Percentiles rank a stretch among this genome's conserved stretches.
These are phyloP conservation scores for Xerophyta viscosa DNA, from an alignment of 106 monocot genomes.

Conservation along the genomic window DNA sequence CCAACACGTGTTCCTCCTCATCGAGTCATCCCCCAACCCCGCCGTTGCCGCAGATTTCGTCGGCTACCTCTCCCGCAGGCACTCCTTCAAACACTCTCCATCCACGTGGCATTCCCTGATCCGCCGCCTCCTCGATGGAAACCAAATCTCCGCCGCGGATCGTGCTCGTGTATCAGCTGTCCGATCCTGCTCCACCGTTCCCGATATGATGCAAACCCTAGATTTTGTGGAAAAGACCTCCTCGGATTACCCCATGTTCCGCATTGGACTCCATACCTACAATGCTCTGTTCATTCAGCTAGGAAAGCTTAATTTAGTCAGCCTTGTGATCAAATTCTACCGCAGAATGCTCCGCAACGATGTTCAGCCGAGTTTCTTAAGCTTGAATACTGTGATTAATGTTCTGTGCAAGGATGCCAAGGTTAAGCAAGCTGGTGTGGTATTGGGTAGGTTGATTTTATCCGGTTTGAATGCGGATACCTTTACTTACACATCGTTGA, in stretches of 20 bases:
- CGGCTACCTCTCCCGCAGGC: conserved; percentile 31
- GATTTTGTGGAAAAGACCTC: conserved; percentile 20
- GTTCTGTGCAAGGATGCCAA: conserved; percentile 58
- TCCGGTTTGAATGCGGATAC: conserved; percentile 34
- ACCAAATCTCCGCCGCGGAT: conserved; percentile 22
- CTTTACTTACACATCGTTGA: conserved; percentile 76
- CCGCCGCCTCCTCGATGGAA: conserved; percentile 30
- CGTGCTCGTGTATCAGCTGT: conserved; percentile 31
- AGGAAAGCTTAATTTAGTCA: conserved; percentile 41
- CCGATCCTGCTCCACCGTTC: conserved; percentile 21
- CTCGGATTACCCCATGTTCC: conserved; percentile 15
- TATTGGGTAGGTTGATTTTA: conserved; percentile 37
- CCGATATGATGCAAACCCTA: conserved; percentile 27
- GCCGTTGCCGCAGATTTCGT: conserved; percentile 27
- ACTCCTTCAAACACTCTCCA: conserved; percentile 36
- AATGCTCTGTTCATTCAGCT: conserved; percentile 51
- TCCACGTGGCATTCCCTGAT: conserved; percentile 26
- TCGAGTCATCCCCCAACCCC: conserved; percentile 20
- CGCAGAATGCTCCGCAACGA: conserved; percentile 21
- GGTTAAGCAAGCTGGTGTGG: conserved; percentile 30
- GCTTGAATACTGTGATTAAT: conserved; percentile 57
- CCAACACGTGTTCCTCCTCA: conserved; percentile 22
- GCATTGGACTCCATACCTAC: conserved; percentile 23
- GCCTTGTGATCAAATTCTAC: conserved; percentile 22
- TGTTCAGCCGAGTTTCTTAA: conserved; percentile 28